Evolutionary conservation across 1,284 basidiomycete species (phyloP).

Genomic region (Pseudozyma thailandica): DNA sequence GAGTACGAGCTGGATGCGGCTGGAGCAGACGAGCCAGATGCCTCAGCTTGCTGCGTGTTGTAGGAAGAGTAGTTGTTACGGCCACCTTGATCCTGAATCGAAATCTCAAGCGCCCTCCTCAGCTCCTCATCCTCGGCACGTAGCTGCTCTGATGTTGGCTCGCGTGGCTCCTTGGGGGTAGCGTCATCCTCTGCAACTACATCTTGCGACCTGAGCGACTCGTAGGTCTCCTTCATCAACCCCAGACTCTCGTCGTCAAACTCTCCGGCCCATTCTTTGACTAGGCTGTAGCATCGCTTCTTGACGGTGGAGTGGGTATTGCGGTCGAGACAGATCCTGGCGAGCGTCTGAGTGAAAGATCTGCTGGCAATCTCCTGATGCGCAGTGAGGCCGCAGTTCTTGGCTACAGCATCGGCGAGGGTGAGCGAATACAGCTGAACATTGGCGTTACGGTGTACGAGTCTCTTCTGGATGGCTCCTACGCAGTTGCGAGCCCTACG

Average conservation of each 20-base stretch:
- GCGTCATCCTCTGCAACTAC: slow-evolving; percentile 51
- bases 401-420: slow-evolving; percentile 72
- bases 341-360: slow-evolving; percentile 88
- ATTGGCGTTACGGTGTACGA: slow-evolving; percentile 92
- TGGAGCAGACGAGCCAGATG: slow-evolving; percentile 31
- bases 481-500: slow-evolving; percentile 85
- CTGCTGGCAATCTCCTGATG: slow-evolving; percentile 88
- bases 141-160: slow-evolving; percentile 54
- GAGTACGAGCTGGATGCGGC: slow-evolving; percentile 25
- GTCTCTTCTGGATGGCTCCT: slow-evolving; percentile 85
- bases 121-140: slow-evolving; percentile 66
- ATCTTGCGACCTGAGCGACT: slow-evolving; percentile 79
- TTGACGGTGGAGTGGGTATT: slow-evolving; percentile 90
- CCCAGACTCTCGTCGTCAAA: slow-evolving; percentile 79
- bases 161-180: slow-evolving; percentile 12
- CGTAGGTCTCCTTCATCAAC: slow-evolving; percentile 90
- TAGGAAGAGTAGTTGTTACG: slow-evolving; percentile 25
- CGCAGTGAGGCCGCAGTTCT: slow-evolving; percentile 85
- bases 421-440: slow-evolving; percentile 93
- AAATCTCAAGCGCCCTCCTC: slow-evolving; percentile 61
- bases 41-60: slow-evolving; percentile 25
- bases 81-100: slow-evolving; percentile 63
- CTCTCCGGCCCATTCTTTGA: slow-evolving; percentile 86
- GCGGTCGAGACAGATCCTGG: slow-evolving; percentile 87
- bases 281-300: slow-evolving; percentile 77